Percentiles rank a stretch among this genome's conserved stretches.
phyloP scores from a whole-genome alignment of 2,329 filamentous ascomycete species.

The Fusarium aywerte region DNA sequence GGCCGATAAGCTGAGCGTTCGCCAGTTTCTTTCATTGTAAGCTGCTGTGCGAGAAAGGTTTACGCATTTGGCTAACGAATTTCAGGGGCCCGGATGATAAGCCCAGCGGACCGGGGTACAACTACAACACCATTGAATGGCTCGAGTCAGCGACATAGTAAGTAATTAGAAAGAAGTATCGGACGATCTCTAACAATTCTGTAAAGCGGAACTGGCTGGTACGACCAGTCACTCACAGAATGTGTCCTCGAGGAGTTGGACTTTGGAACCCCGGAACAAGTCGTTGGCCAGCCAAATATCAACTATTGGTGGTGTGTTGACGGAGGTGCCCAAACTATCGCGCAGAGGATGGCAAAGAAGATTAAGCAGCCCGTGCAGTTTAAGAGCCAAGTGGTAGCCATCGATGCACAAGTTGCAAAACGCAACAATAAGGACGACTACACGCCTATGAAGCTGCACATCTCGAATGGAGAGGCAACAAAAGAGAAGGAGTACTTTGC shows the following conservation, averaged over 20 bases:
- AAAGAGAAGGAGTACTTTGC: conserved; percentile 33
- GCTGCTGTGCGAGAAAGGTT: neutral
- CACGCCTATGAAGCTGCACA: conserved; percentile 11
- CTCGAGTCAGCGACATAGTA: conserved; percentile 36
- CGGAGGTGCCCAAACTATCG: conserved; percentile 28
- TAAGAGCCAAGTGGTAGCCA: conserved; percentile 26
- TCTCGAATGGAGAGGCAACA: neutral
- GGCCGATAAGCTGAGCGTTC: conserved; percentile 30
- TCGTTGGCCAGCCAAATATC: neutral
- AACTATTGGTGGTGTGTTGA: conserved; percentile 40
- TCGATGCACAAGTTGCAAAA: conserved; percentile 11
- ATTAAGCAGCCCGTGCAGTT: conserved; percentile 11
- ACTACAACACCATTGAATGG: conserved; percentile 43
- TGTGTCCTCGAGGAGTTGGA: conserved; percentile 38
- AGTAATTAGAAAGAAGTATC: too few relatives aligned
- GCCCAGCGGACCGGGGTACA: neutral
- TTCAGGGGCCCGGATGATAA: neutral
- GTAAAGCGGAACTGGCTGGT: conserved; percentile 40
- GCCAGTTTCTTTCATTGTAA: conserved; percentile 39
- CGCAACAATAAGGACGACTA: neutral
- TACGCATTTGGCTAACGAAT: neutral
- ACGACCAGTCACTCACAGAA: conserved; percentile 36
- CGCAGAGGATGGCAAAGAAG: conserved; percentile 20
- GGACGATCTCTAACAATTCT: too few relatives aligned
- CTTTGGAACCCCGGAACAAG: conserved; percentile 1